Conservation (phyloP, 805 yeast species). For the Candida orba region DNA sequence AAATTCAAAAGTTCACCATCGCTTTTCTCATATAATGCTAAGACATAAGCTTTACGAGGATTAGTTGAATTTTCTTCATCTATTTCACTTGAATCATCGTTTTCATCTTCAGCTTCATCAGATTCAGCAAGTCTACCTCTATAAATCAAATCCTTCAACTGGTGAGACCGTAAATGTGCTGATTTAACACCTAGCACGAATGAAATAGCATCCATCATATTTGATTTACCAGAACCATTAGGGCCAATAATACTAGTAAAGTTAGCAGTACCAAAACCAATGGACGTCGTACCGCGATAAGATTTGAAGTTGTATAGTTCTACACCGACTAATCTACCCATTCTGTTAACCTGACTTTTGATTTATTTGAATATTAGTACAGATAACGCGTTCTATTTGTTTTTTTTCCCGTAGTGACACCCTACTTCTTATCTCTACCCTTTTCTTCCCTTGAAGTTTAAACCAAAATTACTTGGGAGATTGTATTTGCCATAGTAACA, state of each 20-base stretch:
- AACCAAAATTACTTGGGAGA: too few relatives aligned
- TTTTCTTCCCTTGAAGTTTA: too few relatives aligned
- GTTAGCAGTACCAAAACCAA: constrained; percentile 76
- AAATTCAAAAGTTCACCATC: constrained; percentile 53
- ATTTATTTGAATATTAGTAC: too few relatives aligned
- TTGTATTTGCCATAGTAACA: too few relatives aligned
- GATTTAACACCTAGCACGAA: constrained; percentile 86
- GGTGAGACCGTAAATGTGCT: constrained; percentile 65
- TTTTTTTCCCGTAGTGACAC: not conserved
- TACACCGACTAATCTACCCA: constrained; percentile 80
- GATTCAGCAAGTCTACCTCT: constrained; percentile 48
- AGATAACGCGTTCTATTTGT: too few relatives aligned
- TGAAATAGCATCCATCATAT: constrained; percentile 95
- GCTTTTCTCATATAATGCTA: constrained; percentile 63
- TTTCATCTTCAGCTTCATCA: constrained; percentile 21
- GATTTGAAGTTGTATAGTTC: constrained; percentile 88
- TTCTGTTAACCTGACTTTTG: constrained; percentile 20
- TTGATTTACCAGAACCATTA: constrained; percentile 97
- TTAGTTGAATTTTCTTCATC: constrained; percentile 16
- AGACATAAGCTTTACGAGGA: constrained; percentile 58
- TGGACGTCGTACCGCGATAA: constrained; percentile 64
- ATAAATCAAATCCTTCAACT: constrained; percentile 70
- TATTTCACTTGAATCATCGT: constrained; percentile 20
- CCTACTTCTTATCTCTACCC: too few relatives aligned
- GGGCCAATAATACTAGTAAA: constrained; percentile 95